These are phyloP conservation scores for Zea mays DNA, from an alignment of 176 grass and related monocot genomes.

Conservation along the genomic window Zm-B73-REFERENCE-NAM-5.0 NC_050104.1:127530501-127531000, in stretches of 20 bases:
- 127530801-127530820: background rate
- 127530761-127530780: background rate
- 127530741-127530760: background rate
- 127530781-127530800: background rate
- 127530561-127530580: background rate
- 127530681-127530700: background rate
- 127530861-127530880: background rate
- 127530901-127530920: background rate
- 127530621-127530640: background rate
- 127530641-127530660: background rate
- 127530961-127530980: background rate
- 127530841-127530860: background rate
- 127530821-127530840: background rate
- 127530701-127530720: no score
- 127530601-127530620: background rate
- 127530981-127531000: conserved; percentile 35
- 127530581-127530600: background rate
- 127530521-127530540: background rate
- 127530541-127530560: background rate
- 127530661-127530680: background rate
- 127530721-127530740: background rate
- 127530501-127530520: background rate
- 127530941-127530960: background rate
- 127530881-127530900: conserved; percentile 15
- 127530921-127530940: background rate